Base-by-base conservation (phyloP, 2,329 filamentous ascomycete genomes). In the Biscogniauxia marginata region DNA sequence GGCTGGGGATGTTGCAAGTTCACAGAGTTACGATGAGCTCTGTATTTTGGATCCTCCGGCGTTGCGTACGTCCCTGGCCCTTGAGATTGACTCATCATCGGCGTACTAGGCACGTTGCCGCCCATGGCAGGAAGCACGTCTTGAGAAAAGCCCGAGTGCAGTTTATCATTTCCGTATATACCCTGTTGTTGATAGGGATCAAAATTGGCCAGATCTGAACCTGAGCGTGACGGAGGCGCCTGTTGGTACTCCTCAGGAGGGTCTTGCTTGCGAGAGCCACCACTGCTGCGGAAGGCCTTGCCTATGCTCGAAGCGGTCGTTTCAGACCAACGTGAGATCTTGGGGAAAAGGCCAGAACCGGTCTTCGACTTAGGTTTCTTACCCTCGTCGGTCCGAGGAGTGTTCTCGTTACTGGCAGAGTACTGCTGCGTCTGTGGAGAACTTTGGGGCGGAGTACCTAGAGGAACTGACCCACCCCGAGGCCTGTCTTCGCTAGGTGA, bases 251-350 rank as follows among this genome's bases (percentile, higher is more conserved):
- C 86, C 75, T 77, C 87, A 72, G 79, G 86, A 75, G 77, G 86
- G 75, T 79, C 78, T 46, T 82, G 79, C 65, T 82, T 84, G 69
- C 78, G 79, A 20, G 74, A 77, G 49, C 80, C 79, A 46, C 79
- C 80, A 65, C 85, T 90, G 66, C 84, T 85, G 44, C 88, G 85
- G 71, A 93, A 89, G 44, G 88, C 89, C 64, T 89, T 88, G 46
- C 90, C 87, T 46, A 92, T 86, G 58, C 91, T 96, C 0, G 92
- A 96, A 3, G 93, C 84, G 0, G 95, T 99, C 2, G 93, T 98
- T 75, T 96, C 95, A 0, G 93, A 98, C 95, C 95, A 99, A 46
- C 95, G 85, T 5, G 95, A 98, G 60, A 96, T 93, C 77, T 96
- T 97, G 21, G 93, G 92, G 59, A 96, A 89, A 79, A 85, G 86